Evolutionary conservation across 2,329 filamentous ascomycete species (phyloP).

Genomic region (Pseudopithomyces maydicus): DNA sequence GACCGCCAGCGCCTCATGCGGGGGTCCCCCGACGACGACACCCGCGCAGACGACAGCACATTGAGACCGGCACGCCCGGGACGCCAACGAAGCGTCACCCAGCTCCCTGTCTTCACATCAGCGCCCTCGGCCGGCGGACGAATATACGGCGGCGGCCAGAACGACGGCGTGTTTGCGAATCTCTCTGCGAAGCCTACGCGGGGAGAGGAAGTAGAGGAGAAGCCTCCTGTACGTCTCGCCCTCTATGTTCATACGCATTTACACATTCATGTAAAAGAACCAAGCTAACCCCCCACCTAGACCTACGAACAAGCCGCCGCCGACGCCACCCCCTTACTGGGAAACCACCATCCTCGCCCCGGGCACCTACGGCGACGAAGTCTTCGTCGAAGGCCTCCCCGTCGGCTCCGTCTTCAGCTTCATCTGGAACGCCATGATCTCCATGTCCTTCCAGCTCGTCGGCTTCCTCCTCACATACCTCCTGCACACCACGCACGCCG

Average conservation of each 20-base stretch:
- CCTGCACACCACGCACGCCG: slow-evolving; percentile 94
- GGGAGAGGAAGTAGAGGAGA: slow-evolving; percentile 82
- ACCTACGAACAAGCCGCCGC: slow-evolving; percentile 98
- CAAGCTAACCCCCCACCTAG: slow-evolving; percentile 51
- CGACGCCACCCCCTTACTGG: slow-evolving; percentile 97
- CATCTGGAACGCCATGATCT: slow-evolving; percentile 91
- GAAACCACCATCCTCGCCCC: slow-evolving; percentile 97
- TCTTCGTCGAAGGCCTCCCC: slow-evolving; percentile 94
- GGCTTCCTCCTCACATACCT: slow-evolving; percentile 98
- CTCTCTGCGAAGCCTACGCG: slow-evolving; percentile 86
- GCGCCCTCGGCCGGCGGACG: slow-evolving; percentile 49
- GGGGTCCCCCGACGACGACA: slow-evolving; percentile 53
- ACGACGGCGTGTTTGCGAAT: slow-evolving; percentile 96
- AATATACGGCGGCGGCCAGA: slow-evolving; percentile 72
- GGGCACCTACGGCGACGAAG: slow-evolving; percentile 88
- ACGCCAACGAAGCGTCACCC: slow-evolving; percentile 56
- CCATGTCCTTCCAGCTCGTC: slow-evolving; percentile 94
- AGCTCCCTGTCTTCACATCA: slow-evolving; percentile 58
- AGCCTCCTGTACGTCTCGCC: slow-evolving; percentile 77
- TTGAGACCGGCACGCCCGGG: slow-evolving; percentile 34
- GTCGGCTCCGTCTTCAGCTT: slow-evolving; percentile 88
- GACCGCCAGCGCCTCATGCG: slow-evolving; percentile 87
- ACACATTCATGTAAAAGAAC: too few species aligned
- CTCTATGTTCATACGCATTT: background rate
- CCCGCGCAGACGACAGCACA: slow-evolving; percentile 15